These are phyloP conservation scores for Fusarium dimerum DNA, from an alignment of 2,329 filamentous ascomycete species.

Conservation along the genomic window DNA sequence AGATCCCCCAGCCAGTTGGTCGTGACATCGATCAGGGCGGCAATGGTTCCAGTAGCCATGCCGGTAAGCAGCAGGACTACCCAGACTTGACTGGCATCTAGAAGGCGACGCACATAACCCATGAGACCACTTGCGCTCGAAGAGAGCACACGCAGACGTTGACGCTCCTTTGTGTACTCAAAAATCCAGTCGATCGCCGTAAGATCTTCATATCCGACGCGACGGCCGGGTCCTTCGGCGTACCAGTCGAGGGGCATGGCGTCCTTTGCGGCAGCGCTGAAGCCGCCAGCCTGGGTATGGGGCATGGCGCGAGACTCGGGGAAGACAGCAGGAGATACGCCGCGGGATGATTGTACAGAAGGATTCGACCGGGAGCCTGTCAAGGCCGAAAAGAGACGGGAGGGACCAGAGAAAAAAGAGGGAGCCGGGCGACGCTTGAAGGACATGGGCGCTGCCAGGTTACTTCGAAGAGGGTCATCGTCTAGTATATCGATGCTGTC, in stretches of 20 bases:
- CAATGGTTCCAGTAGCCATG: constrained; percentile 78
- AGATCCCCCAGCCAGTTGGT: constrained; percentile 93
- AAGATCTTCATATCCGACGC: constrained; percentile 93
- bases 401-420: constrained; percentile 46
- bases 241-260: constrained; percentile 74
- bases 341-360: constrained; percentile 14
- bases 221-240: constrained; percentile 80
- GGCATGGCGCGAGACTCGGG: constrained; percentile 12
- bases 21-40: constrained; percentile 85
- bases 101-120: constrained; percentile 70
- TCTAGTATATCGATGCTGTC: constrained; percentile 43
- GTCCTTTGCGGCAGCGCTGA: constrained; percentile 43
- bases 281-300: constrained; percentile 10
- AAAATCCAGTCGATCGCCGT: constrained; percentile 99
- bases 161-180: constrained; percentile 94
- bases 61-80: constrained; percentile 84
- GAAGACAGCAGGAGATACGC: constrained; percentile 20
- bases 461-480: constrained; percentile 57
- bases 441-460: constrained; percentile 56
- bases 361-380: constrained; percentile 29
- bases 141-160: constrained; percentile 76
- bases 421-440: constrained; percentile 71
- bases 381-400: constrained; percentile 51
- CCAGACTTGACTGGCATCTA: constrained; percentile 92
- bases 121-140: constrained; percentile 69